Percentiles rank a stretch among this genome's conserved stretches.
These are phyloP conservation scores for Heliosperma pusillum DNA, from an alignment of 148 eudicot genomes.

Conservation along the genomic window DNA sequence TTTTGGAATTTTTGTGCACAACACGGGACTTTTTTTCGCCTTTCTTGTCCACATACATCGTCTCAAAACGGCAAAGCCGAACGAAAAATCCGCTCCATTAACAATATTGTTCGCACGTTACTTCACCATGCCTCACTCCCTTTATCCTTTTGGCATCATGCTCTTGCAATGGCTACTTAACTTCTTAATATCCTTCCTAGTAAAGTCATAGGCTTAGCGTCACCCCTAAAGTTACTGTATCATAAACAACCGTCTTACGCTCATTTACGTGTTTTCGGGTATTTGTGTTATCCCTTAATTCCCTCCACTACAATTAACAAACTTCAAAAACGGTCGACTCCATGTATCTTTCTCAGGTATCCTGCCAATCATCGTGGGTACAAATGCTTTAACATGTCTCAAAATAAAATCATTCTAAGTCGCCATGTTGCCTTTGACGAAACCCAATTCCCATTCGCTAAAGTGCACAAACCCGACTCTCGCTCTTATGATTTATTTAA, in stretches of 20 bases:
- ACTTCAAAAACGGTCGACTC: neutral
- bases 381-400: too few relatives aligned
- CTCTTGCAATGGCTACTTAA: neutral
- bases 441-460: neutral
- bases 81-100: neutral
- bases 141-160: neutral
- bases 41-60: neutral
- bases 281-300: too few relatives aligned
- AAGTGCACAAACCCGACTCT: neutral
- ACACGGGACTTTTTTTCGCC: neutral
- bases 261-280: neutral
- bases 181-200: neutral
- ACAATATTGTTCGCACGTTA: neutral
- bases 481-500: neutral
- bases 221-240: neutral
- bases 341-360: too few relatives aligned
- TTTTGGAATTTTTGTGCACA: neutral
- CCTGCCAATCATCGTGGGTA: too few relatives aligned
- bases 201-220: neutral
- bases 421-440: neutral
- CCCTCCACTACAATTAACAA: too few relatives aligned
- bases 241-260: neutral
- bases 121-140: neutral
- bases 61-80: conserved; percentile 3
- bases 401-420: neutral